phyloP scores from a whole-genome alignment of 1,139 yeast genomes.

The Protomyces inouyei region DNA sequence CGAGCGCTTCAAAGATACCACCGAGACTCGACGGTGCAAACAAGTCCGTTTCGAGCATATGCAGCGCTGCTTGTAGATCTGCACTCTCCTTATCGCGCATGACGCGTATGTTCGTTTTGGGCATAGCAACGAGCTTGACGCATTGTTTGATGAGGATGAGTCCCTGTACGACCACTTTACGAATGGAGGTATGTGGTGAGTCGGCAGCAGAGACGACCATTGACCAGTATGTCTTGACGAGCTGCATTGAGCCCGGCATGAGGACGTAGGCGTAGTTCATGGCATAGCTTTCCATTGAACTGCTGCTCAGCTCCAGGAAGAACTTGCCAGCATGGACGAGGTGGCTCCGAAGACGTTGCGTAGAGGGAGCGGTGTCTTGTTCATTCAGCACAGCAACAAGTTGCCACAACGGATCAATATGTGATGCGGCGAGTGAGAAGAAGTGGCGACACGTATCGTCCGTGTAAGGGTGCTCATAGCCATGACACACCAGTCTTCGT shows the following conservation, averaged over 20 bases:
- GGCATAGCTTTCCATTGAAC: slow-evolving; percentile 12
- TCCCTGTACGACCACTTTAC: slow-evolving; percentile 65
- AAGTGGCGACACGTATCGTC: slow-evolving; percentile 58
- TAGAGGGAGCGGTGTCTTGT: slow-evolving; percentile 33
- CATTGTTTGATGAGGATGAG: slow-evolving; percentile 61
- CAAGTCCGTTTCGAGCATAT: slow-evolving; percentile 50
- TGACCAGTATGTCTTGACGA: slow-evolving; percentile 55
- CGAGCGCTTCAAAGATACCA: slow-evolving; percentile 59
- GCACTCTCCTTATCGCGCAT: slow-evolving; percentile 36
- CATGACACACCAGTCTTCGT: slow-evolving; percentile 70
- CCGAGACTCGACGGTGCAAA: slow-evolving; percentile 56
- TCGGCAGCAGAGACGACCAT: slow-evolving; percentile 61
- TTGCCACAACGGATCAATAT: slow-evolving; percentile 54
- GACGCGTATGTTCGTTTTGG: slow-evolving; percentile 12
- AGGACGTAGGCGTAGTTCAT: slow-evolving; percentile 52
- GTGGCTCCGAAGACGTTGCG: slow-evolving; percentile 57
- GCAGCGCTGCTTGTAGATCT: slow-evolving; percentile 58
- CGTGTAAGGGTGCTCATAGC: slow-evolving; percentile 64
- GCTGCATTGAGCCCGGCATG: slow-evolving; percentile 58
- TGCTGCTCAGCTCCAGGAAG: slow-evolving; percentile 9
- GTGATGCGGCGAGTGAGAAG: slow-evolving; percentile 53
- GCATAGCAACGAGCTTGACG: slow-evolving; percentile 49
- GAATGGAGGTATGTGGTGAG: slow-evolving; percentile 61
- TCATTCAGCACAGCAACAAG: slow-evolving; percentile 49
- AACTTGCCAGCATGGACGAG: slow-evolving; percentile 23